A percentile compares a stretch with the other conserved stretches of the same genome.
Evolutionary conservation across 345 rosid species (phyloP).

Genomic region (Bruguiera parviflora): DNA sequence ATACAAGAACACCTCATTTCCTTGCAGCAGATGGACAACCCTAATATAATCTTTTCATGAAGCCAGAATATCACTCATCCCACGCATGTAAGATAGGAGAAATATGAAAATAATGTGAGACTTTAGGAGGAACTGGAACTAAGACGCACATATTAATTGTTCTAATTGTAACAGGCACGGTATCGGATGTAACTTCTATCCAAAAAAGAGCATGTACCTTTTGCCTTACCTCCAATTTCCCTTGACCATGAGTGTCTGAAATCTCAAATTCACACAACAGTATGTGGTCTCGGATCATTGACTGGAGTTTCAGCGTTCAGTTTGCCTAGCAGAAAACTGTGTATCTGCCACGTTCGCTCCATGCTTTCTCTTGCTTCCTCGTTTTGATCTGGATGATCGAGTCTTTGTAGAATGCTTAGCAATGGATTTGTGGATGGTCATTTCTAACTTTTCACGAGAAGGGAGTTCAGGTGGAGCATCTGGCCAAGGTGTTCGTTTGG

Average conservation of each 20-base stretch:
- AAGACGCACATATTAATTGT: constrained; percentile 18
- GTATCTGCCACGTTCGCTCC: constrained; percentile 51
- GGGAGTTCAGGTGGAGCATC: constrained; percentile 90
- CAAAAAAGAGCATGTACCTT: constrained; percentile 14
- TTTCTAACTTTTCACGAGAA: constrained; percentile 33
- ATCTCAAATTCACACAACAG: constrained; percentile 18
- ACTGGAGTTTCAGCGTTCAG: constrained; percentile 36
- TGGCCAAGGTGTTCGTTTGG: constrained; percentile 93
- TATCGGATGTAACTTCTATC: constrained; percentile 23
- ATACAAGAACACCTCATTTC: constrained; percentile 29
- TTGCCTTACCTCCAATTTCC: constrained; percentile 3
- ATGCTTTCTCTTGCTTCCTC: constrained; percentile 69
- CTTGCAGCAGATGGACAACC: constrained; percentile 19
- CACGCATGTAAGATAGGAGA: not conserved
- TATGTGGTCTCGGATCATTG: constrained; percentile 1
- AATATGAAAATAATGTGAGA: constrained; percentile 12
- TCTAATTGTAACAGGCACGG: constrained; percentile 17
- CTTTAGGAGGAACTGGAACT: constrained; percentile 17
- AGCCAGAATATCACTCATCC: constrained; percentile 30
- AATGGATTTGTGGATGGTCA: constrained; percentile 37
- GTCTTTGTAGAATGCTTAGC: constrained; percentile 54
- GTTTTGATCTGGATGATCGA: constrained; percentile 56
- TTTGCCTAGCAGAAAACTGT: constrained; percentile 42
- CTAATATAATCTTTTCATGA: constrained; percentile 14
- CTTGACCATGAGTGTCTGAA: constrained; percentile 14